Base-by-base conservation (phyloP, 2,329 filamentous ascomycete species). In the Parastagonospora nodorum region DNA sequence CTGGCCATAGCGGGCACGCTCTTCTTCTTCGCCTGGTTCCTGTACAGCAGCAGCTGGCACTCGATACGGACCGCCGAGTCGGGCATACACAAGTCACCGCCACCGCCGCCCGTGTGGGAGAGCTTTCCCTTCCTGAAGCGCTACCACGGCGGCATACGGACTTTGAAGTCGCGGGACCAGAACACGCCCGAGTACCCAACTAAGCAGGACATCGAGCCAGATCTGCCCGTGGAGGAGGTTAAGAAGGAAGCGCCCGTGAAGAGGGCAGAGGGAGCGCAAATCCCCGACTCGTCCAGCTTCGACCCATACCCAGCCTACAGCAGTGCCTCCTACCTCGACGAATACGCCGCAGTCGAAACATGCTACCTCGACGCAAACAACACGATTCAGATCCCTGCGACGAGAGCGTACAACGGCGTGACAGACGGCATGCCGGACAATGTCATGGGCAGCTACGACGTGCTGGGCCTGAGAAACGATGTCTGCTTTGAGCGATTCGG, bases 401-500 rank as follows among this genome's bases (percentile, higher is more conserved):
- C 96, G 38, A 85, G 86, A 15, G 88, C 88, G 59, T 92, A 89
- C 61, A 79, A 87, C 9, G 93, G 93, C 2, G 83, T 94, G 2
- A 89, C 92, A 0, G 81, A 84, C 51, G 93, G 92, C 1, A 95
- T 96, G 71, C 94, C 94, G 0, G 85, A 94, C 42, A 84, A 91
- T 51, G 84, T 90, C 2, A 83, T 93, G 66, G 94, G 94, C n/a
- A 96, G 91, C 0, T 92, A 96, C 64, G 85, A 92, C 8, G 73
- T 93, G 35, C 75, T 97, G 10, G 88, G 86, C 0, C 77, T 97
- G 31, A 84, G 88, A 14, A 85, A 95, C 59, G 88, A 96, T 64
- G 84, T 97, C 40, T 99, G 94, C 76, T 97, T 96, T 68, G 94
- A 99, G 61, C 84, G 94, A 2, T 96, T 90, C 69, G 93, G 93